A percentile compares a stretch with the other conserved stretches of the same genome.
Evolutionary conservation across 345 rosid genomes (phyloP).

Genomic region (Gossypium ekmanianum): DNA sequence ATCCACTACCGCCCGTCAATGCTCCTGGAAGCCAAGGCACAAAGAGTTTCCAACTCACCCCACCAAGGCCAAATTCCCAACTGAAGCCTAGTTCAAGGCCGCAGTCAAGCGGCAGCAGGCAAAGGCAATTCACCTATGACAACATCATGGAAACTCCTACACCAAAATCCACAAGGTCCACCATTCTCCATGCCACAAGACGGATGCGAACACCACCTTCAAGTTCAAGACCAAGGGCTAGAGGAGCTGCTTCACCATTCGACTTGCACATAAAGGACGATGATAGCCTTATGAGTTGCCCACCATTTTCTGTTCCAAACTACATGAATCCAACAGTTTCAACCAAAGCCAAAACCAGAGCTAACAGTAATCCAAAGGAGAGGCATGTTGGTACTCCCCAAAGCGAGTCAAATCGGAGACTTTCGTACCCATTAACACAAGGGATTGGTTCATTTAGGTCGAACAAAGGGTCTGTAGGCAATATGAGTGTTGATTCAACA

Average conservation of each 20-base stretch:
- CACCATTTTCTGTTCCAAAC: slow-evolving; percentile 79
- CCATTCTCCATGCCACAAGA: slow-evolving; percentile 39
- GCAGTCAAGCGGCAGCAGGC: slow-evolving; percentile 43
- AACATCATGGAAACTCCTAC: slow-evolving; percentile 57
- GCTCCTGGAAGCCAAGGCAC: slow-evolving; percentile 38
- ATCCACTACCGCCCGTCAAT: slow-evolving; percentile 47
- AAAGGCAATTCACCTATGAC: slow-evolving; percentile 38
- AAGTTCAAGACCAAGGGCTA: slow-evolving; percentile 42
- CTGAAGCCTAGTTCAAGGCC: slow-evolving; percentile 52
- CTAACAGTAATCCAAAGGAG: slow-evolving; percentile 74
- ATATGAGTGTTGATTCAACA: slow-evolving; percentile 72
- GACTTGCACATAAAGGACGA: slow-evolving; percentile 64
- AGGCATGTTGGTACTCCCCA: slow-evolving; percentile 53
- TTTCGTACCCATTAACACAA: slow-evolving; percentile 64
- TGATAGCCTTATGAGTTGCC: slow-evolving; percentile 88
- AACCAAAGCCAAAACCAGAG: slow-evolving; percentile 70
- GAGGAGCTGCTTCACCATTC: slow-evolving; percentile 54
- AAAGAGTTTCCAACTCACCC: slow-evolving; percentile 46
- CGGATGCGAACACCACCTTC: slow-evolving; percentile 47
- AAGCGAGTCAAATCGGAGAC: slow-evolving; percentile 64
- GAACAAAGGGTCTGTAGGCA: slow-evolving; percentile 50
- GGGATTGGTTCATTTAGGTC: slow-evolving; percentile 69
- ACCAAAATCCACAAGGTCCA: slow-evolving; percentile 68
- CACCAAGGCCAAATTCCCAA: slow-evolving; percentile 44
- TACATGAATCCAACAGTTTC: slow-evolving; percentile 88